Evolutionary conservation across 148 eudicot genomes (phyloP).

Genomic region (Rhododendron griersonianum): DNA sequence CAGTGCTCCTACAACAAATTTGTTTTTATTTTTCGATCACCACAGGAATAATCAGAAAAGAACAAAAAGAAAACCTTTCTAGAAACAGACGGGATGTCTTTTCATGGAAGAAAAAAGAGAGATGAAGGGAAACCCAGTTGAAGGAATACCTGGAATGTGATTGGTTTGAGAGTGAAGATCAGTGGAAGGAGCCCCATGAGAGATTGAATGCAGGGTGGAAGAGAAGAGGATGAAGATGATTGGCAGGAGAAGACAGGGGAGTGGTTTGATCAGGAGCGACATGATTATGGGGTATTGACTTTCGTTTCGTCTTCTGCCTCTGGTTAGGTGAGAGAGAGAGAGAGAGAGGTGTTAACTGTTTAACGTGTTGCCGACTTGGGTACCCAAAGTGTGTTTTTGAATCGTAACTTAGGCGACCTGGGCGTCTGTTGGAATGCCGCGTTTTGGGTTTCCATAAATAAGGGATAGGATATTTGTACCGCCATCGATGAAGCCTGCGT

Average conservation of each 20-base stretch:
- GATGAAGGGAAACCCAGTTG: not conserved
- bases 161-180: conserved; percentile 7
- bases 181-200: not conserved
- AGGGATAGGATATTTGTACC: not conserved
- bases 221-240: conserved; percentile 9
- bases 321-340: not conserved
- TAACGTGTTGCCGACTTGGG: not conserved
- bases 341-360: not conserved
- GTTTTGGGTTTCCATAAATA: not conserved
- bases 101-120: not conserved
- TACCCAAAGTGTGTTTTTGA: no score
- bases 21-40: not conserved
- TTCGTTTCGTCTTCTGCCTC: not conserved
- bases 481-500: not conserved
- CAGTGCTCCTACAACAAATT: no score
- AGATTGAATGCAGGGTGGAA: conserved; percentile 2
- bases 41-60: not conserved
- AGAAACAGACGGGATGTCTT: not conserved
- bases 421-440: not conserved
- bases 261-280: not conserved
- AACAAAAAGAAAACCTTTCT: not conserved
- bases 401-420: not conserved
- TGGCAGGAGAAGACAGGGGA: conserved; percentile 7
- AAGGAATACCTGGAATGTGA: conserved; percentile 14
- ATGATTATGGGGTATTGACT: not conserved